Conservation (phyloP, 2,329 filamentous ascomycete genomes). For the Neonectria magnoliae region DNA sequence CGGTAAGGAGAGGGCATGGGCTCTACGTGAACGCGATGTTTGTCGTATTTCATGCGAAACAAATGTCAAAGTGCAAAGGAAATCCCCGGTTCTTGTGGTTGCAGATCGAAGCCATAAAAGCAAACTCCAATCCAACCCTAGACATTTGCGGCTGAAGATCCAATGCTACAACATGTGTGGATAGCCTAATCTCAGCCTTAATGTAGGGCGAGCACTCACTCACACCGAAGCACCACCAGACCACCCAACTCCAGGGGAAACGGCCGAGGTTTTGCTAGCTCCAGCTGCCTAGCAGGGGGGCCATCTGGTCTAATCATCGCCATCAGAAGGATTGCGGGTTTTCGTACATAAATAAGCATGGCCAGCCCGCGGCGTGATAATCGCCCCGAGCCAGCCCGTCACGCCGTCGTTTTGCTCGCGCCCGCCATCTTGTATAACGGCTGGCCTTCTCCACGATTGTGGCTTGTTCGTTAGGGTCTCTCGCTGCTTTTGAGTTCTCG, state of each 20-base stretch:
- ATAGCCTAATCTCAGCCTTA: not conserved
- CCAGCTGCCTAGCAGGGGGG: not conserved
- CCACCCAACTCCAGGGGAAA: not conserved
- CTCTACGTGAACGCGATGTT: no score
- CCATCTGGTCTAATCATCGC: not conserved
- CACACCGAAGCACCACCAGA: not conserved
- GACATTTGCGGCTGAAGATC: not conserved
- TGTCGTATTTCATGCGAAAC: not conserved
- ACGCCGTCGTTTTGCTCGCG: not conserved
- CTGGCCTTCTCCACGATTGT: not conserved
- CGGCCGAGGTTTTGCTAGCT: not conserved
- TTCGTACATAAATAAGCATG: constrained; percentile 20
- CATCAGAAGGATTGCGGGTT: not conserved
- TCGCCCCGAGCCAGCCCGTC: constrained; percentile 3
- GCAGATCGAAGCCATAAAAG: not conserved
- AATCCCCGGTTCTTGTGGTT: not conserved
- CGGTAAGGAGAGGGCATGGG: no score
- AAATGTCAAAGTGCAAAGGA: not conserved
- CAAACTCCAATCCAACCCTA: not conserved
- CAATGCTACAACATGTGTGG: not conserved
- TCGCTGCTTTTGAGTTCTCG: not conserved
- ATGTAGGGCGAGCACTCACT: not conserved
- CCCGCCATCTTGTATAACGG: not conserved
- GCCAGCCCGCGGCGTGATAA: constrained; percentile 12
- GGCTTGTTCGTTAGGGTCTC: constrained; percentile 3